phyloP scores from a whole-genome alignment of 225 moss, liverwort and hornwort genomes.

The Pseudisothecium myosuroides region DNA sequence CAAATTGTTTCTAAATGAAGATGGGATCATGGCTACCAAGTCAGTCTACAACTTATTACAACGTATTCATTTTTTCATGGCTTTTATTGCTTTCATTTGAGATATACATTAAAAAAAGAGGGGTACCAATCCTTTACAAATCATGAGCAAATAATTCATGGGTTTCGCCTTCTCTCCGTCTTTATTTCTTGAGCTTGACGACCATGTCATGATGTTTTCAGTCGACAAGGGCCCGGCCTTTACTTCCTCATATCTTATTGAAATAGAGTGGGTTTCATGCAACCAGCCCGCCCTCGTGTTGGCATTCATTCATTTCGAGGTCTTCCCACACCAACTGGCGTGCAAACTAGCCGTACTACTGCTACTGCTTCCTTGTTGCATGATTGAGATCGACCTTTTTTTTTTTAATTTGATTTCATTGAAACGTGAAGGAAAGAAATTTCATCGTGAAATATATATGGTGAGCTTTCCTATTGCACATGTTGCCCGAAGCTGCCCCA shows the following conservation, averaged over 20 bases:
- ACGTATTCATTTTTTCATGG: not conserved
- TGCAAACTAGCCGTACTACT: not conserved
- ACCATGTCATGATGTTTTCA: not conserved
- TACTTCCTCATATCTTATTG: not conserved
- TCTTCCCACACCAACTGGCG: not conserved
- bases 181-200: not conserved
- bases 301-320: not conserved
- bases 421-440: not conserved
- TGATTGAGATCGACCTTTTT: not conserved
- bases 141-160: conserved; percentile 2
- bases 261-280: not conserved
- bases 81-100: not conserved
- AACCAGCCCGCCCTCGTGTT: too few relatives aligned
- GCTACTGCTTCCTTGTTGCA: not conserved
- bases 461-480: not conserved
- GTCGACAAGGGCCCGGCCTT: not conserved
- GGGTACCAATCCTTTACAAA: not conserved
- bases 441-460: not conserved
- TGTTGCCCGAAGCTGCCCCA: too few relatives aligned
- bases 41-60: not conserved
- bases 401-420: too few relatives aligned
- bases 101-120: not conserved
- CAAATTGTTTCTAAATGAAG: not conserved
- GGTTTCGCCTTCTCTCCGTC: not conserved
- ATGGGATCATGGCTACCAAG: not conserved